Base-by-base conservation (phyloP, 805 yeast genomes). In the Yarrowia yakushimensis region DNA sequence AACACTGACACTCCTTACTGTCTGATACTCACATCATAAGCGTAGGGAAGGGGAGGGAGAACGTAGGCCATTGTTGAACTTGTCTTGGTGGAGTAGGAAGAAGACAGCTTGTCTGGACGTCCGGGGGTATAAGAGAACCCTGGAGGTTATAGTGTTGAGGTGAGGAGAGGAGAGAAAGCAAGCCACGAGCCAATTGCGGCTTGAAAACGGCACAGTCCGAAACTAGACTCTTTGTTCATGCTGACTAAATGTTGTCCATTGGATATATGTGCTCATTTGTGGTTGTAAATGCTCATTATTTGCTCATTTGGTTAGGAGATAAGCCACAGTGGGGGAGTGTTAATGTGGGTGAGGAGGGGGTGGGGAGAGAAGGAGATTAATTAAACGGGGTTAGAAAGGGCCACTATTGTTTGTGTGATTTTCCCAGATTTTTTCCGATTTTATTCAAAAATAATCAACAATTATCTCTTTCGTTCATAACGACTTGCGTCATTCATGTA, bases 11-110 rank as follows among this genome's bases (percentile, higher is more conserved):
- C n/a, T n/a, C n/a, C 20, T 9, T n/a, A n/a, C n/a, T 39, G 27
- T 9, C n/a, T 12, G 4, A n/a, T 36, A 50, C 65, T 41, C 52
- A 63, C 54, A 36, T 62, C 63, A 36, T 65, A 65, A 20, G 43
- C 63, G 57, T 65, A 65, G 22, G 67, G 67, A 15, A 65, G 64
- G 13, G 62, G 65, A 13, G 67, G 67, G 17, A 65, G 63, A 23
- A 34, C 43, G 59, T 52, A 52, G 43, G 59, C 23, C 59, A 52
- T 52, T 34, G 23, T 45, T 15, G 39, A 31, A 31, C 31, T 31
- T 48, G 39, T 3, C 5, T 10, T n/a, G 17, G 8, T 22, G 13
- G 30, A 36, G 33, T 11, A 22, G n/a, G 55, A 31, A 48, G 31
- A 22, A 48, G 20, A 22, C 15, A 22, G 20, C 31, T 15, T 41